Evolutionary conservation across 108 stramenopile genomes (phyloP).

Genomic region (Cyclotella choctawhatcheeana): DNA sequence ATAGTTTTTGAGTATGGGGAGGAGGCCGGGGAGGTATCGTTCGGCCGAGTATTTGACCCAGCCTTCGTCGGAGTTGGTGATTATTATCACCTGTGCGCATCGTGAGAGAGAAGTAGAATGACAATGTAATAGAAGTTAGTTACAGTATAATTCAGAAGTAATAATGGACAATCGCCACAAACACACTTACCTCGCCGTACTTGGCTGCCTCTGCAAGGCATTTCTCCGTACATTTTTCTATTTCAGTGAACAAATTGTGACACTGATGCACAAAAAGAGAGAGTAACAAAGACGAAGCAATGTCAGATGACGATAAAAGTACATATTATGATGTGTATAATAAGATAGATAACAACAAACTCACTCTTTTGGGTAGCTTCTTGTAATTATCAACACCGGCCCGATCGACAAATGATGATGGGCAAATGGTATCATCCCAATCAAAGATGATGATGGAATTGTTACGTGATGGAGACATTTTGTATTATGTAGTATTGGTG

Average conservation of each 20-base stretch:
- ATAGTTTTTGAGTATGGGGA: slow-evolving; percentile 76
- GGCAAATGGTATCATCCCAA: slow-evolving; percentile 93
- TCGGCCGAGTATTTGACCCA: slow-evolving; percentile 92
- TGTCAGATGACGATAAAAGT: slow-evolving; percentile 3
- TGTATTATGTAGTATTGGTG: too few relatives aligned
- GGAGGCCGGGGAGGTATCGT: slow-evolving; percentile 71
- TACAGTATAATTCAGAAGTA: too few relatives aligned
- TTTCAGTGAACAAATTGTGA: slow-evolving; percentile 74
- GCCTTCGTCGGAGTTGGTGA: slow-evolving; percentile 92
- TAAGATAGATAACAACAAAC: slow-evolving; percentile 16
- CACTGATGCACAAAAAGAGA: too few relatives aligned
- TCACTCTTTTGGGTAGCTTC: slow-evolving; percentile 75
- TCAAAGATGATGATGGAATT: slow-evolving; percentile 81
- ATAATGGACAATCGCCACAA: too few relatives aligned
- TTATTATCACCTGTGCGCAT: slow-evolving; percentile 85
- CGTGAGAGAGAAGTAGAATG: neutral
- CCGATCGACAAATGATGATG: slow-evolving; percentile 86
- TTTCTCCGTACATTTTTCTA: slow-evolving; percentile 70
- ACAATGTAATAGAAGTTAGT: too few relatives aligned
- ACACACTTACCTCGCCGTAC: slow-evolving; percentile 84
- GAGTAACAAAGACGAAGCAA: slow-evolving; percentile 29
- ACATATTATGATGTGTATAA: neutral
- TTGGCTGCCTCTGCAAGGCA: slow-evolving; percentile 80
- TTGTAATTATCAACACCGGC: slow-evolving; percentile 64
- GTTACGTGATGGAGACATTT: slow-evolving; percentile 17